Percentiles rank a stretch among this genome's conserved stretches.
These are phyloP conservation scores for Sphaerosporella brunnea DNA, from an alignment of 495 filamentous ascomycete species.

Conservation along the genomic window DNA sequence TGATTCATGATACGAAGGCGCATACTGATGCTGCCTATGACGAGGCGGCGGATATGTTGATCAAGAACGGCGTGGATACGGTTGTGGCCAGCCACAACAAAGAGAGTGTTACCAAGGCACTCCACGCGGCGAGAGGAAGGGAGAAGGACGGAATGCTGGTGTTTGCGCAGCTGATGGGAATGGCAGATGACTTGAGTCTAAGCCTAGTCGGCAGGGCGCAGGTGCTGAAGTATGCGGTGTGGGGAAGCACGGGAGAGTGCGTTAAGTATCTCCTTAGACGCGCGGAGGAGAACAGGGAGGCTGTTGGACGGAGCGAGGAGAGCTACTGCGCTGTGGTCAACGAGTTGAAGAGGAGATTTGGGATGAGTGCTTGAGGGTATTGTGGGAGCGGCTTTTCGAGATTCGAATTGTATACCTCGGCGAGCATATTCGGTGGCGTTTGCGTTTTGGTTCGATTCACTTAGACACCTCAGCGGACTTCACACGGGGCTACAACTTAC, in stretches of 20 bases:
- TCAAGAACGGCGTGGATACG: conserved; percentile 26
- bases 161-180: conserved; percentile 86
- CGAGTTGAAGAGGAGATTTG: conserved; percentile 49
- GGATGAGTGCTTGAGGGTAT: neutral
- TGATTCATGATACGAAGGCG: conserved; percentile 65
- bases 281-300: conserved; percentile 83
- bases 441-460: neutral
- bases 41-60: conserved; percentile 5
- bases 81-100: conserved; percentile 87
- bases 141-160: conserved; percentile 40
- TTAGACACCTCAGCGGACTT: conserved; percentile 3
- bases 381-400: neutral
- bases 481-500: neutral
- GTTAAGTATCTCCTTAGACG: conserved; percentile 78
- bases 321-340: conserved; percentile 53
- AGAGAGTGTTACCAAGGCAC: conserved; percentile 56
- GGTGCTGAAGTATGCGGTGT: conserved; percentile 79
- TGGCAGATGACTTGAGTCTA: conserved; percentile 89
- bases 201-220: conserved; percentile 48
- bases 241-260: conserved; percentile 83
- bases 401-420: neutral
- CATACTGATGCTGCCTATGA: conserved; percentile 54
- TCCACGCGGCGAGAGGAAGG: conserved; percentile 27
- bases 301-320: conserved; percentile 57
- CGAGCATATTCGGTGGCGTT: neutral